phyloP scores from a whole-genome alignment of 2,329 filamentous ascomycete species.

The Elsinoe ampelina region DNA sequence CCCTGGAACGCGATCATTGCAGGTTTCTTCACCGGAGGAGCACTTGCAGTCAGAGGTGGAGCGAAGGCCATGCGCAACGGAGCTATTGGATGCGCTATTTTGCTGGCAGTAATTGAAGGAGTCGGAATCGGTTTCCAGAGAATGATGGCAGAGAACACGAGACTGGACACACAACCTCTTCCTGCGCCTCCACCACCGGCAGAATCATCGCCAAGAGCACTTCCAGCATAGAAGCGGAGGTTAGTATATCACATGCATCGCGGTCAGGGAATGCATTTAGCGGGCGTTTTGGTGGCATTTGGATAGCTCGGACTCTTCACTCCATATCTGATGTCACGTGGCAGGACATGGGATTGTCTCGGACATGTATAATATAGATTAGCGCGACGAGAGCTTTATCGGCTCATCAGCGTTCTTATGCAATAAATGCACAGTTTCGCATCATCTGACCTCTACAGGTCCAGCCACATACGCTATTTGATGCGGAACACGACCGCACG shows the following conservation, averaged over 20 bases:
- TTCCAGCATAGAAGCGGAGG: slow-evolving; percentile 13
- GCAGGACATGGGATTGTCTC: background rate
- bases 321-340: slow-evolving; percentile 1
- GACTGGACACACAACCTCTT: slow-evolving; percentile 54
- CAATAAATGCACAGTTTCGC: background rate
- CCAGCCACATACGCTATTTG: no score
- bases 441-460: background rate
- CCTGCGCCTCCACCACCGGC: slow-evolving; percentile 24
- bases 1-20: slow-evolving; percentile 97
- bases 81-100: slow-evolving; percentile 88
- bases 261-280: slow-evolving; percentile 1
- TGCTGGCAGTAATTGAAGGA: slow-evolving; percentile 92
- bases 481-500: no score
- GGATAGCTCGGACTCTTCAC: slow-evolving; percentile 6
- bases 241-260: background rate
- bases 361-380: background rate
- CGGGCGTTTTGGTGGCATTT: slow-evolving; percentile 2
- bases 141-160: slow-evolving; percentile 84
- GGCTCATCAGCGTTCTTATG: background rate
- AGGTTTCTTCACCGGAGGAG: slow-evolving; percentile 91
- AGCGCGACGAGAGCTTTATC: background rate
- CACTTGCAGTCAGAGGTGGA: slow-evolving; percentile 83
- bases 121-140: slow-evolving; percentile 93
- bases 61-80: slow-evolving; percentile 88
- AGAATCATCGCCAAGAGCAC: slow-evolving; percentile 12